Percentiles rank a stretch among this genome's conserved stretches.
phyloP scores from a whole-genome alignment of 495 filamentous ascomycete genomes.

The Xeromyces bisporus region DNA sequence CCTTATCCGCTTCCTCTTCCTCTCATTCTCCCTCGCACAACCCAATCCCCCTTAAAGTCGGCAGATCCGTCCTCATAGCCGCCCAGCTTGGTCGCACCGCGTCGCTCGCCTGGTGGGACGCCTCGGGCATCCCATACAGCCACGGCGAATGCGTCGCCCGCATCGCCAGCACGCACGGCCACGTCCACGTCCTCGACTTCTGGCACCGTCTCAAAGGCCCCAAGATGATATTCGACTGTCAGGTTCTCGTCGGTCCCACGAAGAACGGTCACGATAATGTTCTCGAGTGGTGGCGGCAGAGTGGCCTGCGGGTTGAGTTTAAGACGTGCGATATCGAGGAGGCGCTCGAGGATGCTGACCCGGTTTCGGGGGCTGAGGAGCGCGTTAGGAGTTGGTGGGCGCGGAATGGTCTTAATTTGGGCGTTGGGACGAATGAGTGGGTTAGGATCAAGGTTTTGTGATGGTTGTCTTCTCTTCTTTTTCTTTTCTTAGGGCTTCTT shows the following conservation, averaged over 20 bases:
- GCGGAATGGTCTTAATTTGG: constrained; percentile 72
- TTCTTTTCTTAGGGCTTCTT: background rate
- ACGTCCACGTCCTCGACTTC: constrained; percentile 64
- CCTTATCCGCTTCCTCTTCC: no score
- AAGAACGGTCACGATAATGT: constrained; percentile 72
- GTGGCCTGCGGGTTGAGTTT: constrained; percentile 67
- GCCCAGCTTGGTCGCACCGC: constrained; percentile 59
- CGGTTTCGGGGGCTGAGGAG: constrained; percentile 41
- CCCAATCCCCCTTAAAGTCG: constrained; percentile 49
- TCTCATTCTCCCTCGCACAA: constrained; percentile 10
- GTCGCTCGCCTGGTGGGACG: constrained; percentile 69
- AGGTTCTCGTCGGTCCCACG: constrained; percentile 75
- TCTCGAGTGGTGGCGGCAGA: constrained; percentile 79
- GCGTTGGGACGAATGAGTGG: constrained; percentile 80
- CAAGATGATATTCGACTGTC: constrained; percentile 76
- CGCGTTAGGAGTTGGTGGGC: constrained; percentile 77
- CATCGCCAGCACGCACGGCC: constrained; percentile 71
- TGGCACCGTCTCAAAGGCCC: constrained; percentile 66
- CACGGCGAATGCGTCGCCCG: constrained; percentile 65
- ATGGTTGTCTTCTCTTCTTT: background rate
- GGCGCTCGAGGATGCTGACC: constrained; percentile 70
- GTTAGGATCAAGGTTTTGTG: constrained; percentile 61
- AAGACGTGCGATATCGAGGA: constrained; percentile 93
- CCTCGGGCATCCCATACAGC: constrained; percentile 52
- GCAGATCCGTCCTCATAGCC: constrained; percentile 62